Evolutionary conservation across 1,284 basidiomycete genomes (phyloP).

Genomic region (Trametes polyzona): DNA sequence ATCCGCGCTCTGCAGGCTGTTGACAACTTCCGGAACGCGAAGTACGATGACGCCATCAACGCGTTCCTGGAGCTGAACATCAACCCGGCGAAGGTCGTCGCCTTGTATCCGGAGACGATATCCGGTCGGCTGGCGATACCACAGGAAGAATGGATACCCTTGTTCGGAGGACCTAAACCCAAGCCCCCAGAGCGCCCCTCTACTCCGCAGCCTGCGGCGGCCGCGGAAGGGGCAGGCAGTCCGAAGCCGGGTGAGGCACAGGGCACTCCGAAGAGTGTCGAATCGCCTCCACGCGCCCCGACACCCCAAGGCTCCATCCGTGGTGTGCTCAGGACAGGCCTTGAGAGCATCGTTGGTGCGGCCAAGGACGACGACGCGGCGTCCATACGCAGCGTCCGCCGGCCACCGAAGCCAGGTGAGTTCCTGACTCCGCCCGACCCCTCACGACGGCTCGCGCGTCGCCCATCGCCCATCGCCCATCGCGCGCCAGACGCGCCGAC

Average conservation of each 20-base stretch:
- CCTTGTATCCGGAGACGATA: conserved; percentile 83
- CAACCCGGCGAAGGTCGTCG: conserved; percentile 93
- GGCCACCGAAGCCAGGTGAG: conserved; percentile 23
- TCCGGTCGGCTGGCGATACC: conserved; percentile 79
- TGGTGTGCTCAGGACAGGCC: conserved; percentile 52
- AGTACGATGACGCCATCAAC: conserved; percentile 83
- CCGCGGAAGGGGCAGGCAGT: conserved; percentile 32
- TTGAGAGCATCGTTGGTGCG: conserved; percentile 54
- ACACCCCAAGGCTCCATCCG: conserved; percentile 53
- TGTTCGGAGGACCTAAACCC: conserved; percentile 84
- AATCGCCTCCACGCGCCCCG: conserved; percentile 37
- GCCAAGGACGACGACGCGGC: conserved; percentile 64
- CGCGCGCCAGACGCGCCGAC: not conserved
- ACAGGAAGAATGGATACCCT: conserved; percentile 75
- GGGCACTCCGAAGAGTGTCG: conserved; percentile 20
- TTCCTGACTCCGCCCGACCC: too few relatives aligned
- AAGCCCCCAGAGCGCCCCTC: conserved; percentile 27
- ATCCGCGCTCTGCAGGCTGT: conserved; percentile 79
- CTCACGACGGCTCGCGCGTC: too few relatives aligned
- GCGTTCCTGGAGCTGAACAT: conserved; percentile 87
- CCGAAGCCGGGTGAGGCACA: conserved; percentile 27
- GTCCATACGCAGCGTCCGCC: conserved; percentile 50
- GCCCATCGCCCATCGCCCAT: too few relatives aligned
- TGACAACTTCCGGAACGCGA: conserved; percentile 68
- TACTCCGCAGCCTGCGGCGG: conserved; percentile 1